Conservation (phyloP, 768 basidiomycete genomes). For the Trametes sanguinea region DNA sequence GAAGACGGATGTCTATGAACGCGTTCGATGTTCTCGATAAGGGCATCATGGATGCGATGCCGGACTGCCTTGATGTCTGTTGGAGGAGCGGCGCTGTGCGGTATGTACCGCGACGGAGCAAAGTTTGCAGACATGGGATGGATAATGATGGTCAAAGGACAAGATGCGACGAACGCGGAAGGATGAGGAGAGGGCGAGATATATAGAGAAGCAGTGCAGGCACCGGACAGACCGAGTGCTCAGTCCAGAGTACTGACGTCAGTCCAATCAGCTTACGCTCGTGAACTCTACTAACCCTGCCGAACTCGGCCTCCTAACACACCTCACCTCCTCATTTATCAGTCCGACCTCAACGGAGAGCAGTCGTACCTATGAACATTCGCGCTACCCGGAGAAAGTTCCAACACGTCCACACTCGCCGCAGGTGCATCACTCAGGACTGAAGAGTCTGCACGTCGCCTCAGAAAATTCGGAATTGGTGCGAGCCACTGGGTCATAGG, state of each 20-base stretch:
- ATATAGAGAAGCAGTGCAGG: neutral
- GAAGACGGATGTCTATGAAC: conserved; percentile 27
- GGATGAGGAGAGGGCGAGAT: neutral
- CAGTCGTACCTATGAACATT: neutral
- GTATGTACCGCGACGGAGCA: conserved; percentile 21
- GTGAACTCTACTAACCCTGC: neutral
- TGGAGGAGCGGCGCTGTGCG: conserved; percentile 20
- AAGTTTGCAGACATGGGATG: conserved; percentile 9
- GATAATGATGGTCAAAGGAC: neutral
- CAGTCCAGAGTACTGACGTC: conserved; percentile 19
- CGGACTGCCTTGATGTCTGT: conserved; percentile 18
- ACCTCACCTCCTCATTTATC: neutral
- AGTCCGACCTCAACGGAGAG: neutral
- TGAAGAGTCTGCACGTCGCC: too few relatives aligned
- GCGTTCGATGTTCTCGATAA: conserved; percentile 22
- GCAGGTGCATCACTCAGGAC: neutral
- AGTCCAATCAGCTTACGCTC: conserved; percentile 8
- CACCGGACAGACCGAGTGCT: conserved; percentile 13
- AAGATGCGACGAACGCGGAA: neutral
- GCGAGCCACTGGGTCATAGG: too few relatives aligned
- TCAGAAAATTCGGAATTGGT: too few relatives aligned
- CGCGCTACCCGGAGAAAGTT: neutral
- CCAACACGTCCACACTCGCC: neutral
- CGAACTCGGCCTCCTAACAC: neutral
- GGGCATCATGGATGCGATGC: conserved; percentile 22